A percentile compares a stretch with the other conserved stretches of the same genome.
phyloP scores from a whole-genome alignment of 192 early-diverging fungal genomes.

The Dimargaris cristalligena region DNA sequence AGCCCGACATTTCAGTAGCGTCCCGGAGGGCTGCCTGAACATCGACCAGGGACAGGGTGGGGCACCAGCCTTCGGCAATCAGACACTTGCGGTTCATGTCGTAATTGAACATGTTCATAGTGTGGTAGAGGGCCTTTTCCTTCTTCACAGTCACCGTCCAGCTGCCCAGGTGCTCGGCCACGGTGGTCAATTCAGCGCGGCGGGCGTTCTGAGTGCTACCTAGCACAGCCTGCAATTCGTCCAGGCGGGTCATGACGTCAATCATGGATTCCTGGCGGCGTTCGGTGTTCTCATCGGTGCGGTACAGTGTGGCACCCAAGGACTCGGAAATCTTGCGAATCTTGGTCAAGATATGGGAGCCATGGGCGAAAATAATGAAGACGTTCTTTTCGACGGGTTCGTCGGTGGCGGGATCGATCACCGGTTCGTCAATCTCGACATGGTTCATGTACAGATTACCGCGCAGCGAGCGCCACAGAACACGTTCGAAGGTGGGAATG shows the following conservation, averaged over 20 bases:
- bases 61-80: conserved; percentile 98
- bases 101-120: conserved; percentile 92
- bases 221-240: conserved; percentile 71
- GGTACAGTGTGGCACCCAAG: conserved; percentile 88
- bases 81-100: conserved; percentile 82
- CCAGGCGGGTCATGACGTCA: conserved; percentile 70
- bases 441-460: conserved; percentile 95
- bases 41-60: conserved; percentile 62
- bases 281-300: conserved; percentile 65
- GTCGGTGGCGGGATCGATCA: conserved; percentile 80
- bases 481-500: conserved; percentile 80
- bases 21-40: conserved; percentile 70
- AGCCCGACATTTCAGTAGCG: conserved; percentile 76
- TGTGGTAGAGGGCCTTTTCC: conserved; percentile 95
- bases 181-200: conserved; percentile 61
- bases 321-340: conserved; percentile 88
- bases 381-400: conserved; percentile 87
- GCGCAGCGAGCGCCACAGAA: conserved; percentile 91
- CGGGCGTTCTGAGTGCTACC: conserved; percentile 74
- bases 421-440: conserved; percentile 88
- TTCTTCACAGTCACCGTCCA: conserved; percentile 89
- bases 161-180: conserved; percentile 68
- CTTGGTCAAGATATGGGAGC: conserved; percentile 72
- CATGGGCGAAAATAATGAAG: conserved; percentile 97
- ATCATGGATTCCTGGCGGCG: conserved; percentile 66